Conservation (phyloP, 768 basidiomycete genomes). For the Suillus subaureus region DNA sequence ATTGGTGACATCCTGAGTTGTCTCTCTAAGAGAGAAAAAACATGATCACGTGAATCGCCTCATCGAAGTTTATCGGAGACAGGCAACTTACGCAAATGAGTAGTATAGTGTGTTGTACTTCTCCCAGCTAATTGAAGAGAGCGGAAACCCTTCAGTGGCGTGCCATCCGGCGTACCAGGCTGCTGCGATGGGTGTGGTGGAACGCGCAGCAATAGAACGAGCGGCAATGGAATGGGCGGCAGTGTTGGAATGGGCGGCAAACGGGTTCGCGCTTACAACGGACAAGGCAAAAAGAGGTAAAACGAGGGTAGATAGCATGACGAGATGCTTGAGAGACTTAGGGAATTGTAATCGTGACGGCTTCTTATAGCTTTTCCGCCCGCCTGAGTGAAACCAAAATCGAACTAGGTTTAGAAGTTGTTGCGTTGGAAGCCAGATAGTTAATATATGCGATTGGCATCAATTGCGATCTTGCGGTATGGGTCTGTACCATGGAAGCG, state of each 20-base stretch:
- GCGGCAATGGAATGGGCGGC: not conserved
- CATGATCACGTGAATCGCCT: not conserved
- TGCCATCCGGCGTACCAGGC: slow-evolving; percentile 74
- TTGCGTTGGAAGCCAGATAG: not conserved
- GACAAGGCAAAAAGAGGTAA: slow-evolving; percentile 8
- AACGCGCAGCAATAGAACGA: not conserved
- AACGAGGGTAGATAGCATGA: slow-evolving; percentile 1
- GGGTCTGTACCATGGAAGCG: slow-evolving; percentile 14
- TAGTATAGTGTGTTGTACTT: slow-evolving; percentile 74
- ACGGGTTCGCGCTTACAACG: not conserved
- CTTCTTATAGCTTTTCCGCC: not conserved
- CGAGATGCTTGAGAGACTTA: not conserved
- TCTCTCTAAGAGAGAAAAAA: slow-evolving; percentile 27
- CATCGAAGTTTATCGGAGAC: not conserved
- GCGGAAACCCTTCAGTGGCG: slow-evolving; percentile 49
- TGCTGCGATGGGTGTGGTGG: slow-evolving; percentile 38
- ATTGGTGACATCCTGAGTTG: slow-evolving; percentile 34
- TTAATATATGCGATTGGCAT: not conserved
- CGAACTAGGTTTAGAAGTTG: not conserved
- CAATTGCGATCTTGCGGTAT: not conserved
- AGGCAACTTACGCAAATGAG: slow-evolving; percentile 56
- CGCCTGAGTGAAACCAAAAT: not conserved
- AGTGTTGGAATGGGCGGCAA: not conserved
- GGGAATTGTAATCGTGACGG: not conserved
- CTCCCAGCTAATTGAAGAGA: slow-evolving; percentile 62